These are phyloP conservation scores for Ramaria sp. DNA, from an alignment of 768 basidiomycete genomes.

Conservation along the genomic window DNA sequence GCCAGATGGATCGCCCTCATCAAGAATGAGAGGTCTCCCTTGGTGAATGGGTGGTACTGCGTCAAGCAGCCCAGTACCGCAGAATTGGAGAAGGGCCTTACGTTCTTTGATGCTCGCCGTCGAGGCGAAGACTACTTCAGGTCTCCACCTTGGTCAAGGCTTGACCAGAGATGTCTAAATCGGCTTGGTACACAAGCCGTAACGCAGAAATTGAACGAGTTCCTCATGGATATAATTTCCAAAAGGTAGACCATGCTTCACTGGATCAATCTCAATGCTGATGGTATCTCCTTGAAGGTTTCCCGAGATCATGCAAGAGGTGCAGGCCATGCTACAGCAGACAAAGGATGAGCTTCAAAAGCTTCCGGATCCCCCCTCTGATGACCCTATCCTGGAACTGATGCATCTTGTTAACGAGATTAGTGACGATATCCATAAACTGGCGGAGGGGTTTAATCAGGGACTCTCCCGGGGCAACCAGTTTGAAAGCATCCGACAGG, in stretches of 20 bases:
- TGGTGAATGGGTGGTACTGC: conserved; percentile 50
- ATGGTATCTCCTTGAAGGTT: conserved; percentile 31
- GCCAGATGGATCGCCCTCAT: conserved; percentile 35
- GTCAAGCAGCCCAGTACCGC: conserved; percentile 44
- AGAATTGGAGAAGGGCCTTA: conserved; percentile 39
- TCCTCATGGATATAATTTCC: conserved; percentile 53
- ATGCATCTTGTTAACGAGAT: conserved; percentile 38
- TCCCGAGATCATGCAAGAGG: conserved; percentile 50
- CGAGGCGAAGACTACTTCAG: conserved; percentile 49
- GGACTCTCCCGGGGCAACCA: background rate
- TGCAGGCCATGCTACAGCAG: conserved; percentile 33
- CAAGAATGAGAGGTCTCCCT: conserved; percentile 13
- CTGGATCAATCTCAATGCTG: background rate
- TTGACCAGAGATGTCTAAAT: conserved; percentile 38
- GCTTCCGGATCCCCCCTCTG: conserved; percentile 45
- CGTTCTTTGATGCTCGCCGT: conserved; percentile 50
- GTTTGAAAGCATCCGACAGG: conserved; percentile 35
- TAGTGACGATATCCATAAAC: conserved; percentile 28
- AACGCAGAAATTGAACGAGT: conserved; percentile 43
- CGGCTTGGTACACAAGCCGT: conserved; percentile 49
- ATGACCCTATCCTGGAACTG: conserved; percentile 47
- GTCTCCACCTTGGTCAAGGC: conserved; percentile 41
- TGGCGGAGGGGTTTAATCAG: conserved; percentile 34
- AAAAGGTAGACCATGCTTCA: conserved; percentile 33
- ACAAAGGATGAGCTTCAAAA: conserved; percentile 23